Conservation (phyloP, 306 rosid genomes). For the Herpetospermum pedunculosum region DNA sequence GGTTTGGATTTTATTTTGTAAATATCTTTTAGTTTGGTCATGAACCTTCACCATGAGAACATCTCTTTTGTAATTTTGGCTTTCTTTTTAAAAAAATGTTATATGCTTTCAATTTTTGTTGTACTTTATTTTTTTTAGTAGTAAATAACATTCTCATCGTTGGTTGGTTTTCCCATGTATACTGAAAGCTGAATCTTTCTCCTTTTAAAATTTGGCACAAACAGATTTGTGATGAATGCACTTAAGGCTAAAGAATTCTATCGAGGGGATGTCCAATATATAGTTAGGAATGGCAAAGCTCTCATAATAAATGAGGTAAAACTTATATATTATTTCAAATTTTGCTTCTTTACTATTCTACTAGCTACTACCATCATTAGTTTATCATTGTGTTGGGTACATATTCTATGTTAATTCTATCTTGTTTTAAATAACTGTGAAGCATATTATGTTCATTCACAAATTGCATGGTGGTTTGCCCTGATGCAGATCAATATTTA, state of each 20-base stretch:
- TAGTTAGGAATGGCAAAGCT: slow-evolving; percentile 91
- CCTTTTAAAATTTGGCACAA: slow-evolving; percentile 18
- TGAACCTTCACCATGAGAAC: background rate
- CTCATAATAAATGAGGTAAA: slow-evolving; percentile 91
- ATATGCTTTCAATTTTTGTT: background rate
- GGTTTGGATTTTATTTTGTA: background rate
- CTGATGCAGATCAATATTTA: background rate
- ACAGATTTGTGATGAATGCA: slow-evolving; percentile 95
- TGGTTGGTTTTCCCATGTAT: background rate
- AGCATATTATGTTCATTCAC: background rate
- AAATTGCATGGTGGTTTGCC: background rate
- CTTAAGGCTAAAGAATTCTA: slow-evolving; percentile 93
- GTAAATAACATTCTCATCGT: background rate
- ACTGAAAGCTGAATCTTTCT: background rate
- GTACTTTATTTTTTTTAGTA: background rate
- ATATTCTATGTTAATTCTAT: background rate
- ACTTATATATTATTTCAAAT: background rate
- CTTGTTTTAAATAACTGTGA: background rate
- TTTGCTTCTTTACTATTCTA: background rate
- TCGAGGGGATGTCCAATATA: slow-evolving; percentile 81
- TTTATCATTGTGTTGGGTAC: background rate
- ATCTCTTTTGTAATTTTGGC: background rate
- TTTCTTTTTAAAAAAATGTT: background rate
- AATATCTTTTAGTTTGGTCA: background rate
- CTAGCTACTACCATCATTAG: background rate